Evolutionary conservation across 192 early-diverging fungal genomes (phyloP), one percentile per base, ranked within the genome.

Genomic region (Gaertneriomyces sp.): DNA sequence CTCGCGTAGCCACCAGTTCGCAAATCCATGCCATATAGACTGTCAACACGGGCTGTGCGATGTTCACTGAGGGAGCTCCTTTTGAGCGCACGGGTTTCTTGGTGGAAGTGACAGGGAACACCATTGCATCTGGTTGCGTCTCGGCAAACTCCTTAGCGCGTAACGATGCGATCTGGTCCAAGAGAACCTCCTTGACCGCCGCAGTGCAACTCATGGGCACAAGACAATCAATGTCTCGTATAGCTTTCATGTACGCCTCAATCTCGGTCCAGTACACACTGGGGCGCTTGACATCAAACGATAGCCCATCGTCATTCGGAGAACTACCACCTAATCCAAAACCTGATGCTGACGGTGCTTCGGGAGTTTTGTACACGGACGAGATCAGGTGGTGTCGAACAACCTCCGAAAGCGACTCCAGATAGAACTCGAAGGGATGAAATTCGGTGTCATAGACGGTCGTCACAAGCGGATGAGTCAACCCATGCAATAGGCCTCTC

Each of bases 281-380:
- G 9, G 76, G 76, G 6, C 76, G 61, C 61, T 77, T 77, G 42
- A 74, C 53, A 51, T 77, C 76, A 59, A 74, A 70, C 11, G 71
- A 66, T 47, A 77, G 58, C 7, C 53, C 68, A 8, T 73, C 76
- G 3, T 63, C 69, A 12, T 6, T 9, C 41, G 63, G 16, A 41
- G 52, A 33, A 38, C 42, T n/a, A 20, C 55, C 10, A 1, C 45
- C n/a, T 10, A 58, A 7, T 40, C 20, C 53, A 60, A 67, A 50
- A 12, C 55, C 65, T 4, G 55, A 49, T n/a, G 55, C 8, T 8
- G 11, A 10, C 1, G 64, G 53, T 2, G 55, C 12, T 11, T 66
- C 64, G 0, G 55, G 64, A 38, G 53, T 33, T 33, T 66, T 66
- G 55, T 67, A 67, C 20, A 67, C 46, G 0, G 65, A 20, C 1